Conservation (phyloP, 2,329 filamentous ascomycete genomes). For the Aspergillus aculeatinus region DNA sequence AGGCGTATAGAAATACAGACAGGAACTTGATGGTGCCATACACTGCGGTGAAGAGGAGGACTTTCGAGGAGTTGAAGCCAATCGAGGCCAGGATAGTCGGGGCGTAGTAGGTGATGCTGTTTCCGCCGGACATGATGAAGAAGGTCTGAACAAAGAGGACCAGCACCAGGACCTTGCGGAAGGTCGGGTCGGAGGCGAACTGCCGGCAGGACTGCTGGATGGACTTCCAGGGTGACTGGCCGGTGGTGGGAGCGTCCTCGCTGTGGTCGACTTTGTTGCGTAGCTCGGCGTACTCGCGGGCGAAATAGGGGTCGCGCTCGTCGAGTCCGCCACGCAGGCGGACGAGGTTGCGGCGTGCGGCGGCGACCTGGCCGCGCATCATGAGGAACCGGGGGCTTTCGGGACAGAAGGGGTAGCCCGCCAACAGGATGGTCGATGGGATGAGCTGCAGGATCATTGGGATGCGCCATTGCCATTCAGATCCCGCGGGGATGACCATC, state of each 20-base stretch:
- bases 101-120: constrained; percentile 27
- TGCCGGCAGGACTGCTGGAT: constrained; percentile 8
- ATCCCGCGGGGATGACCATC: constrained; percentile 10
- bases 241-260: background rate
- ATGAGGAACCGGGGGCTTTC: constrained; percentile 29
- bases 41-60: constrained; percentile 20
- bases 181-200: constrained; percentile 12
- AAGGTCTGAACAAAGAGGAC: constrained; percentile 31
- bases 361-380: constrained; percentile 25
- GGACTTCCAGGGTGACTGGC: background rate
- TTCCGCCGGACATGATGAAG: constrained; percentile 27
- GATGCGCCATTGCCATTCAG: constrained; percentile 23
- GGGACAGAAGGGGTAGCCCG: constrained; percentile 24
- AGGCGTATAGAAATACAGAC: constrained; percentile 23
- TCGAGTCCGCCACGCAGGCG: constrained; percentile 20
- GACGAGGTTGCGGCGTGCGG: constrained; percentile 20
- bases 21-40: constrained; percentile 21
- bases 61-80: constrained; percentile 14
- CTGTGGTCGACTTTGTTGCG: constrained; percentile 12
- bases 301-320: constrained; percentile 17
- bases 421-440: constrained; percentile 20
- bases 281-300: constrained; percentile 16
- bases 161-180: constrained; percentile 28
- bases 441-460: constrained; percentile 21
- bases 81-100: constrained; percentile 22